Conservation (phyloP, 768 basidiomycete species). For the Solioccasus polychromus region DNA sequence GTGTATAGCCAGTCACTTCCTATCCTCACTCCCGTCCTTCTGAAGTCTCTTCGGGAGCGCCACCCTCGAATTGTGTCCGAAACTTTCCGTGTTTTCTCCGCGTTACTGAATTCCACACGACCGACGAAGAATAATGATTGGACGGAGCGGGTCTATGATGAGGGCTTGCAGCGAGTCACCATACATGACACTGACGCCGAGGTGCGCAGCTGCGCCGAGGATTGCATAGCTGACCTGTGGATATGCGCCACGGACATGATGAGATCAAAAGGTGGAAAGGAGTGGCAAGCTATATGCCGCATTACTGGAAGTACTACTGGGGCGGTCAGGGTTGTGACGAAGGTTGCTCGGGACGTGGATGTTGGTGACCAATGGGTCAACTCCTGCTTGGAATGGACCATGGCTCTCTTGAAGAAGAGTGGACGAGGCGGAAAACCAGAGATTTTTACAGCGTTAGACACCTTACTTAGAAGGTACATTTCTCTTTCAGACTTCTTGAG, state of each 20-base stretch:
- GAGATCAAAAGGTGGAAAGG: constrained; percentile 58
- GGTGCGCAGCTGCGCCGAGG: constrained; percentile 79
- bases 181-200: constrained; percentile 90
- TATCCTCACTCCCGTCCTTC: constrained; percentile 67
- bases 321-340: constrained; percentile 78
- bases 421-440: constrained; percentile 77
- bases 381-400: constrained; percentile 73
- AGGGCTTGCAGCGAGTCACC: constrained; percentile 65
- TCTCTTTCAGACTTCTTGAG: neutral
- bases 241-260: constrained; percentile 78
- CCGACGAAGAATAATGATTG: constrained; percentile 66
- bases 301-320: constrained; percentile 67
- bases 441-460: constrained; percentile 73
- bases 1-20: constrained; percentile 62
- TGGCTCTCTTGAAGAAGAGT: constrained; percentile 72
- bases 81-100: constrained; percentile 83
- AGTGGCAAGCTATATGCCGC: constrained; percentile 81
- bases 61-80: constrained; percentile 89
- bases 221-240: constrained; percentile 84
- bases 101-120: constrained; percentile 72
- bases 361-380: constrained; percentile 79
- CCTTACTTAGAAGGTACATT: constrained; percentile 62
- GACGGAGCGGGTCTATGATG: constrained; percentile 70
- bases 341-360: constrained; percentile 74
- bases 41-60: constrained; percentile 73